Evolutionary conservation across 2,329 filamentous ascomycete genomes (phyloP).

Genomic region (Tolypocladium tundrense): DNA sequence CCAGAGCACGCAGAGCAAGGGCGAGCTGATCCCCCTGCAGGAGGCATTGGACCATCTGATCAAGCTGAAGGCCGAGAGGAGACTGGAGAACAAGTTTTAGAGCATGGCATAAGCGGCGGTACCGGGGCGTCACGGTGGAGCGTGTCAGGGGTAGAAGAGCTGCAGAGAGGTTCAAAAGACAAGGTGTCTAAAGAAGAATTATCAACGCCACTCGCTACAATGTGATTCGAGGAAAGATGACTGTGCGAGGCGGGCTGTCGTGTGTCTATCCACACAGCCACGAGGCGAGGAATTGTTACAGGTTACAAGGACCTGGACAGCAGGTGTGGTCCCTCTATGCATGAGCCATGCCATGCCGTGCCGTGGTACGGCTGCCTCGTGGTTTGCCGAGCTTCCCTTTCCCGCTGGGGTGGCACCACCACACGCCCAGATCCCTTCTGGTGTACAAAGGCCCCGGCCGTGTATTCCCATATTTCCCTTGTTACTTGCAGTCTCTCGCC

Average conservation of each 20-base stretch:
- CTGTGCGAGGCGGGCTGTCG: not conserved
- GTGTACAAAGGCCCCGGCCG: no score
- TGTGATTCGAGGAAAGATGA: not conserved
- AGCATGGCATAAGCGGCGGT: not conserved
- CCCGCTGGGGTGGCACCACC: not conserved
- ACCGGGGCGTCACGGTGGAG: not conserved
- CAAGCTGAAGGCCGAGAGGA: constrained; percentile 38
- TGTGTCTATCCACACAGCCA: not conserved
- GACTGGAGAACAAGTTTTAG: constrained; percentile 24
- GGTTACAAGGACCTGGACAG: not conserved
- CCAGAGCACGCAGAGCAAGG: constrained; percentile 49
- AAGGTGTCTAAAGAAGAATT: not conserved
- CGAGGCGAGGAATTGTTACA: not conserved
- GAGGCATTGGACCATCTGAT: constrained; percentile 46
- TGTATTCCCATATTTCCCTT: no score
- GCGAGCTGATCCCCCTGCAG: constrained; percentile 45
- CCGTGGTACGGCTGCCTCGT: not conserved
- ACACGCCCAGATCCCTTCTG: not conserved
- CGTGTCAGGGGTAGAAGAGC: not conserved
- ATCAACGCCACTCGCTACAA: not conserved
- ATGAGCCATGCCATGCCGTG: not conserved
- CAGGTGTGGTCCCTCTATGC: no score
- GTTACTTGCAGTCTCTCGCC: no score
- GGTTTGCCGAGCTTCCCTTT: not conserved
- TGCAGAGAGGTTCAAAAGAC: not conserved